Conservation (phyloP, 176 grass and related monocot genomes). For the Aechmea fasciata region DNA sequence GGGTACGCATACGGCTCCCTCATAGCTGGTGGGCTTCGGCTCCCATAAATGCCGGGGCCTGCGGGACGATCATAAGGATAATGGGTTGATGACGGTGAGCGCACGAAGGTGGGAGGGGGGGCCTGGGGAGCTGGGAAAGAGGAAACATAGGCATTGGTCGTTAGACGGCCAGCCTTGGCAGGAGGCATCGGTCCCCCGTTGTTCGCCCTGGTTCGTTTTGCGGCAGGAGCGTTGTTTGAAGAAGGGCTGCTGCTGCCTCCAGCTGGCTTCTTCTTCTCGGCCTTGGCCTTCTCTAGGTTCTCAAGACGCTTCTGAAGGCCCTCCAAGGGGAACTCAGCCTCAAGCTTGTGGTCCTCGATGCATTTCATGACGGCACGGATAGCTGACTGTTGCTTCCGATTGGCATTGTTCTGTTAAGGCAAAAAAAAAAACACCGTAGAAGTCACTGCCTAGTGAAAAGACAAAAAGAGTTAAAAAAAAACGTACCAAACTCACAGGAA, state of each 20-base stretch:
- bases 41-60: conserved; percentile 50
- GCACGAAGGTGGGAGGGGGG: conserved; percentile 30
- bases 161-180: conserved; percentile 78
- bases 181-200: conserved; percentile 77
- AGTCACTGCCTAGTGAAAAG: neutral
- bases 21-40: conserved; percentile 50
- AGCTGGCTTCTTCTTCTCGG: conserved; percentile 71
- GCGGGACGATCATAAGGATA: conserved; percentile 45
- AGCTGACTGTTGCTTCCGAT: conserved; percentile 66
- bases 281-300: conserved; percentile 72
- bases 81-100: conserved; percentile 40
- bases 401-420: conserved; percentile 50
- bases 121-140: conserved; percentile 30
- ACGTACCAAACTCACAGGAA: too few species aligned
- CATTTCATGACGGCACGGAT: conserved; percentile 84
- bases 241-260: neutral
- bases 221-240: conserved; percentile 37
- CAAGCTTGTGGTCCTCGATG: conserved; percentile 77
- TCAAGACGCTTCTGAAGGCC: conserved; percentile 76
- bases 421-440: conserved; percentile 14
- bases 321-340: conserved; percentile 61
- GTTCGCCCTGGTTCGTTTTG: conserved; percentile 61
- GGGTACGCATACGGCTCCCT: conserved; percentile 70
- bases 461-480: neutral
- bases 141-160: conserved; percentile 50